Base-by-base conservation (phyloP, 805 yeast genomes). In the Ogataea methylovora region DNA sequence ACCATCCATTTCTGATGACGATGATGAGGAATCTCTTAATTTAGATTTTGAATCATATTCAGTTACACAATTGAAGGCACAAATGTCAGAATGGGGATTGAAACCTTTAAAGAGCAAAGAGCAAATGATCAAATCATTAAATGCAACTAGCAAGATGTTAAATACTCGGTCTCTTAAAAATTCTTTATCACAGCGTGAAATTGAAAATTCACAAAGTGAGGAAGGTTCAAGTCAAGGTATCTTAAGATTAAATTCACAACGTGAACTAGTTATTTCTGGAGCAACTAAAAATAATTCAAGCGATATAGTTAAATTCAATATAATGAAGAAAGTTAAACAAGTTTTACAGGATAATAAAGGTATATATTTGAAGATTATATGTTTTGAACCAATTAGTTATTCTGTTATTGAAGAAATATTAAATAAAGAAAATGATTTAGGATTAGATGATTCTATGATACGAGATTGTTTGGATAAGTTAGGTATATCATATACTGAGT, bases 41-140 rank as follows among this genome's bases (percentile, higher is more conserved):
- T 29, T 32, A n/a, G 47, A 49, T 17, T 36, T 36, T 30, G 19
- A 29, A 14, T n/a, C 12, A 4, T 29, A 14, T 14, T 13, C 32
- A 5, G 22, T 19, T 3, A 21, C 26, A 3, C 26, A 29, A 5
- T 13, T 52, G 19, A 51, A 42, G 26, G 37, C 40, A 16, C 51
- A 50, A 33, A 45, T 64, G 31, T 38, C 39, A 8, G 48, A 43
- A 15, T 63, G 67, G 67, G 67, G 63, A 2, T 41, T 67, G 34
- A 64, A 63, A 36, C 64, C 65, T 2, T 51, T 48, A 6, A 55
- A 46, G 41, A 48, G 60, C 8, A 51, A 56, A 34, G 35, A 37
- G 7, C 52, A 54, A 32, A 63, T 63, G 69, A 42, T 63, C 9
- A 45, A 53, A 22, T 39, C 54, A 1, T 45, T 63, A 15, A 35